phyloP scores from a whole-genome alignment of 192 early-diverging fungal species.

The Coemansia sp. region DNA sequence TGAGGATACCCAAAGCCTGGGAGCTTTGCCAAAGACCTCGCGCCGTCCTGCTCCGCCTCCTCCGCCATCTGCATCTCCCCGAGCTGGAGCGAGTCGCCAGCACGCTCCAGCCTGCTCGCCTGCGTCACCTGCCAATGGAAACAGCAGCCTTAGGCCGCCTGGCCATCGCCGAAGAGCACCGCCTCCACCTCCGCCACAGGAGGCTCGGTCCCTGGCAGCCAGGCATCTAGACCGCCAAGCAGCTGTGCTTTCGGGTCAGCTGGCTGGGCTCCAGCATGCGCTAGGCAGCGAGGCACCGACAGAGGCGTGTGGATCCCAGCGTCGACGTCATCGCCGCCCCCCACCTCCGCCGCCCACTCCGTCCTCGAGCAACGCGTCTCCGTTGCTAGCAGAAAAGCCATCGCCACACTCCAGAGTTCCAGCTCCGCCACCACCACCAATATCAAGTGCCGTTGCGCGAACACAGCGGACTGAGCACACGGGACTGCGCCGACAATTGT shows the following conservation, averaged over 20 bases:
- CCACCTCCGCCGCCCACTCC: slow-evolving; percentile 28
- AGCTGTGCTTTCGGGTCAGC: neutral
- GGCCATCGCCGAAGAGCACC: slow-evolving; percentile 32
- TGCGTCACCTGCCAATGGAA: neutral
- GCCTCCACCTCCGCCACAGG: slow-evolving; percentile 26
- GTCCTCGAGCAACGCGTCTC: neutral
- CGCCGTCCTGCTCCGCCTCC: slow-evolving; percentile 33
- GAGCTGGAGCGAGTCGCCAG: neutral
- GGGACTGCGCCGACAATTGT: slow-evolving; percentile 49
- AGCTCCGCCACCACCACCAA: slow-evolving; percentile 24
- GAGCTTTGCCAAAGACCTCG: neutral
- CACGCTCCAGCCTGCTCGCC: neutral
- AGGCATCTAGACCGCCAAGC: neutral
- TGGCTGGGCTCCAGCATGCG: neutral
- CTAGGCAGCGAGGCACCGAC: slow-evolving; percentile 1
- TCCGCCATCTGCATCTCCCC: slow-evolving; percentile 7
- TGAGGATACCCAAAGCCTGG: slow-evolving; percentile 12
- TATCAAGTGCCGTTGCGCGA: slow-evolving; percentile 10
- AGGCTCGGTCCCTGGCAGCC: neutral
- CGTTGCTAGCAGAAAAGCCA: slow-evolving; percentile 1
- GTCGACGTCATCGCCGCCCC: slow-evolving; percentile 6
- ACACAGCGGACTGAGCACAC: slow-evolving; percentile 28
- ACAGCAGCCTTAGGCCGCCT: neutral
- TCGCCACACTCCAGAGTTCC: slow-evolving; percentile 12
- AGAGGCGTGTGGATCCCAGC: neutral